phyloP scores from a whole-genome alignment of 1,284 basidiomycete species.

The Trametes polyzona region DNA sequence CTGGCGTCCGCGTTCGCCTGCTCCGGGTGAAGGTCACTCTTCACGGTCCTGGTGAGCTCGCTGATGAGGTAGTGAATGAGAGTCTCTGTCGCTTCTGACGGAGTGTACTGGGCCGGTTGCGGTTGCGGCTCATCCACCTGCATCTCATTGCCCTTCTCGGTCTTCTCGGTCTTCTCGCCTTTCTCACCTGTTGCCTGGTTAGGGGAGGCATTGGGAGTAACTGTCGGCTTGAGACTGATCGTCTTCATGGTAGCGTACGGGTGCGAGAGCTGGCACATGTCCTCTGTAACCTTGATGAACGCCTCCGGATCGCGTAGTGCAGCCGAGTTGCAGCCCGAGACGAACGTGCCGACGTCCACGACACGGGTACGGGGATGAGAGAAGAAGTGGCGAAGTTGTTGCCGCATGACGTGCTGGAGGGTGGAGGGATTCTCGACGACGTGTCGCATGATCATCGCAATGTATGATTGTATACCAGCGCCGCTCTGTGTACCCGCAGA shows the following conservation, averaged over 20 bases:
- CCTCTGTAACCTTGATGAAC: conserved; percentile 78
- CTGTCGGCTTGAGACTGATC: conserved; percentile 57
- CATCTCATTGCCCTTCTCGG: conserved; percentile 53
- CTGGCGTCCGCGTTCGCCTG: conserved; percentile 2
- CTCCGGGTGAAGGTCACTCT: conserved; percentile 34
- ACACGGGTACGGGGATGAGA: conserved; percentile 69
- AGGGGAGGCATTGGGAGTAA: conserved; percentile 27
- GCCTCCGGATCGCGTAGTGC: conserved; percentile 81
- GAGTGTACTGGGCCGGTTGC: conserved; percentile 31
- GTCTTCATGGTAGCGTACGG: conserved; percentile 67
- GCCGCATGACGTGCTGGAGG: conserved; percentile 77
- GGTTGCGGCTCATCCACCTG: conserved; percentile 57
- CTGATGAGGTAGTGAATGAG: conserved; percentile 74
- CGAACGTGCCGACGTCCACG: conserved; percentile 75
- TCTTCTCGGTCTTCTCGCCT: conserved; percentile 5
- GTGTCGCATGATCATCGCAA: conserved; percentile 89
- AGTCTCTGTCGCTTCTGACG: conserved; percentile 59
- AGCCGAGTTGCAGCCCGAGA: conserved; percentile 79
- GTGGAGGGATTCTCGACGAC: conserved; percentile 79
- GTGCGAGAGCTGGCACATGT: conserved; percentile 73
- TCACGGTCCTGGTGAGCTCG: conserved; percentile 71
- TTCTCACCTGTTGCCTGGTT: conserved; percentile 29
- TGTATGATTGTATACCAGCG: conserved; percentile 79
- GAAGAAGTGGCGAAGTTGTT: conserved; percentile 82
- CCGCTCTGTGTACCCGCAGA: conserved; percentile 51